These are phyloP conservation scores for Parsonsia alboflavescens DNA, from an alignment of 257 asterid genomes.

Conservation along the genomic window DNA sequence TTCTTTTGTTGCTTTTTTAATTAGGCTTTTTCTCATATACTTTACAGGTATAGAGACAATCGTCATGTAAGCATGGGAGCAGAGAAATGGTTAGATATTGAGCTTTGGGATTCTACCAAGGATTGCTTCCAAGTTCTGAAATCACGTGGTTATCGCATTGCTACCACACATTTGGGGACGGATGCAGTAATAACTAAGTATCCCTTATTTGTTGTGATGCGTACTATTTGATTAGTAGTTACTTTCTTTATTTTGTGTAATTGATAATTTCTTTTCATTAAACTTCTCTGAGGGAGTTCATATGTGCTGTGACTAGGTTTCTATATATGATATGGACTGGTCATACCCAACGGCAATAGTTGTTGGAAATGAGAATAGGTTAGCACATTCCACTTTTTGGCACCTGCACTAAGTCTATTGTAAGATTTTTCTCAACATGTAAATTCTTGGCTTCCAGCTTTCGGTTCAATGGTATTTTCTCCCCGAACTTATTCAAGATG, in stretches of 20 bases:
- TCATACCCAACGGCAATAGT: constrained; percentile 87
- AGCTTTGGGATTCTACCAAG: constrained; percentile 70
- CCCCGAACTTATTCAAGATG: background rate
- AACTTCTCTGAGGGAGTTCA: background rate
- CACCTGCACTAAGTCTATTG: background rate
- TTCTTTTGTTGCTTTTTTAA: background rate
- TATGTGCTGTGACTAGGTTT: constrained; percentile 49
- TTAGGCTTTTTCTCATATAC: constrained; percentile 3
- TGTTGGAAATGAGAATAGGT: constrained; percentile 87
- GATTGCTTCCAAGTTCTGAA: constrained; percentile 73
- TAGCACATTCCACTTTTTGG: background rate
- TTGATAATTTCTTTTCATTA: background rate
- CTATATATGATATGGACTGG: constrained; percentile 89
- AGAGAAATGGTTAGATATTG: constrained; percentile 97
- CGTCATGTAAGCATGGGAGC: constrained; percentile 99
- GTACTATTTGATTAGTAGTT: background rate
- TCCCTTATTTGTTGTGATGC: background rate
- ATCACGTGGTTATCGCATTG: constrained; percentile 92
- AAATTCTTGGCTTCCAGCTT: background rate
- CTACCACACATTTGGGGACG: constrained; percentile 69
- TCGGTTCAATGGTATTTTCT: background rate
- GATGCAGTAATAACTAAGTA: constrained; percentile 47
- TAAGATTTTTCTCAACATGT: background rate
- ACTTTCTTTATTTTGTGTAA: background rate
- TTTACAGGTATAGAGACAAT: constrained; percentile 71